Evolutionary conservation across 2,329 filamentous ascomycete genomes (phyloP).

Genomic region (Phialocephala subalpina): DNA sequence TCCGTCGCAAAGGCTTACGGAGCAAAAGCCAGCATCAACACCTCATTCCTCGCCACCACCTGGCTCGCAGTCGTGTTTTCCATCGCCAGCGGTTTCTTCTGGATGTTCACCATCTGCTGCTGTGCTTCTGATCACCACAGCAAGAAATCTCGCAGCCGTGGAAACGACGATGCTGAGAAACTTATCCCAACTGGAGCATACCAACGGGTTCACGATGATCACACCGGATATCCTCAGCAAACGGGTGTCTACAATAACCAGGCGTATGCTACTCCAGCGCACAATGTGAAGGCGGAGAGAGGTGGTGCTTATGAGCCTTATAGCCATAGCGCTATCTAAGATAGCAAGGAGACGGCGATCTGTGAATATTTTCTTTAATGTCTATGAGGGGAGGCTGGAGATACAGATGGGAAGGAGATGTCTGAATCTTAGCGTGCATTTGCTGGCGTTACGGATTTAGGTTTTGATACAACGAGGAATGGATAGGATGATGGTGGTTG

Average conservation of each 20-base stretch:
- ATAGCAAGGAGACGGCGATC: neutral
- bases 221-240: constrained; percentile 44
- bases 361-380: neutral
- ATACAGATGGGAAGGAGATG: constrained; percentile 8
- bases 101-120: constrained; percentile 92
- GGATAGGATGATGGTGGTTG: neutral
- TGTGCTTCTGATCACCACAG: constrained; percentile 55
- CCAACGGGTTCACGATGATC: constrained; percentile 51
- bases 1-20: constrained; percentile 74
- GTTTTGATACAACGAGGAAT: neutral
- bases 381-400: neutral
- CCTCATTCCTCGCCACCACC: constrained; percentile 71
- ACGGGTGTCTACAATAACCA: constrained; percentile 51
- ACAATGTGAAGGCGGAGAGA: constrained; percentile 43
- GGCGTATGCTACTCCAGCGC: constrained; percentile 42
- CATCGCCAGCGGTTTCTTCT: constrained; percentile 82
- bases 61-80: constrained; percentile 86
- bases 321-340: constrained; percentile 59
- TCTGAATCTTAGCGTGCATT: constrained; percentile 12
- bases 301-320: constrained; percentile 69
- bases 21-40: constrained; percentile 72
- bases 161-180: constrained; percentile 41
- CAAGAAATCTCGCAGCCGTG: constrained; percentile 26
- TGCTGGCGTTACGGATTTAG: constrained; percentile 2
- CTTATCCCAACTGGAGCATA: constrained; percentile 47